phyloP scores from a whole-genome alignment of 2,329 filamentous ascomycete species.

The Hymenoscyphus infarciens region DNA sequence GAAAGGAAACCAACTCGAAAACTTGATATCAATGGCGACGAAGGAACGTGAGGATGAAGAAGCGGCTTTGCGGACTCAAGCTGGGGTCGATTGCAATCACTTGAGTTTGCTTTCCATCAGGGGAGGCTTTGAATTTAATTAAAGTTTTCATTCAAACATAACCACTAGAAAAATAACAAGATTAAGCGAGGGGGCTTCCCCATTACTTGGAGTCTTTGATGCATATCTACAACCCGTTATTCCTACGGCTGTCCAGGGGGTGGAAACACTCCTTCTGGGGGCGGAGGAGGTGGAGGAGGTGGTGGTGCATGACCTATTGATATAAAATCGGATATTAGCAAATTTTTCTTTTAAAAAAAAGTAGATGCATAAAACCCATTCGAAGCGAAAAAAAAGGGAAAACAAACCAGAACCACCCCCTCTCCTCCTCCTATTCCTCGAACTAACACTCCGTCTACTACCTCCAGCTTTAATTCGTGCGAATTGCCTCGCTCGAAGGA shows the following conservation, averaged over 20 bases:
- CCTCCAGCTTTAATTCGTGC: neutral
- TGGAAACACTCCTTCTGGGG: neutral
- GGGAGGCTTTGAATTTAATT: neutral
- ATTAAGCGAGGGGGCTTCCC: neutral
- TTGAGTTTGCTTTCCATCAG: neutral
- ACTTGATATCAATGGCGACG: too few relatives aligned
- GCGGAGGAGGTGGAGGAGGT: neutral
- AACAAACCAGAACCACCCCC: neutral
- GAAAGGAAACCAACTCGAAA: too few relatives aligned
- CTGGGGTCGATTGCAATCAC: neutral
- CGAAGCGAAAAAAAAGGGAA: neutral
- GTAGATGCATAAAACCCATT: too few relatives aligned
- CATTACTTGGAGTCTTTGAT: neutral
- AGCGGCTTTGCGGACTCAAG: too few relatives aligned
- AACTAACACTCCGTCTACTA: neutral
- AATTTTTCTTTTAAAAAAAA: neutral
- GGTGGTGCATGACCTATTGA: neutral
- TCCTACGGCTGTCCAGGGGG: neutral
- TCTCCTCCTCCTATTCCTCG: neutral
- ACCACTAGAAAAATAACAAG: neutral
- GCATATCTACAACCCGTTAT: neutral
- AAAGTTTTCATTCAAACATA: neutral
- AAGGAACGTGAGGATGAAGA: too few relatives aligned
- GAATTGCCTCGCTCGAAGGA: conserved; percentile 15
- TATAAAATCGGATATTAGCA: neutral